phyloP scores from a whole-genome alignment of 768 basidiomycete genomes.

The Boletellus emodensis region DNA sequence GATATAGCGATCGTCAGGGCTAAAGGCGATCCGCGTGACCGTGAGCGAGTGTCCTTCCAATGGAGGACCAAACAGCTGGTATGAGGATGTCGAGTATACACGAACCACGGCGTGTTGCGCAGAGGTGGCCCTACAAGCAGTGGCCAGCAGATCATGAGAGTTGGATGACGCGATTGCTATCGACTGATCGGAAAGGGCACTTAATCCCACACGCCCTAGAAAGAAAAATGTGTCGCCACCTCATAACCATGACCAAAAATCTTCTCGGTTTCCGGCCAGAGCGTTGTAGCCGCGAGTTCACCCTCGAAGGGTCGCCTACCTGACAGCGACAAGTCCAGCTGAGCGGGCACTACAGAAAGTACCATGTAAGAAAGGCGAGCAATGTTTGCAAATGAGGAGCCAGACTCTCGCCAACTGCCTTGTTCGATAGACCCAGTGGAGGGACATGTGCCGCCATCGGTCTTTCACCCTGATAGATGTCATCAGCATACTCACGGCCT shows the following conservation, averaged over 20 bases:
- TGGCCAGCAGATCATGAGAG: constrained; percentile 68
- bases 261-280: constrained; percentile 98
- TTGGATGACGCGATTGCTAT: constrained; percentile 77
- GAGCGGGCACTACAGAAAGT: constrained; percentile 14
- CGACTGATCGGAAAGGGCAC: constrained; percentile 44
- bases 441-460: constrained; percentile 87
- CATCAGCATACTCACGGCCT: neutral
- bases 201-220: neutral
- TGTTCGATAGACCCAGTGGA: constrained; percentile 91
- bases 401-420: constrained; percentile 72
- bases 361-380: neutral
- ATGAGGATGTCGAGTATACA: constrained; percentile 69
- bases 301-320: constrained; percentile 76
- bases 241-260: constrained; percentile 98
- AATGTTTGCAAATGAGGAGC: neutral
- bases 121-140: constrained; percentile 85
- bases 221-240: constrained; percentile 37
- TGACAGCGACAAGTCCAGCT: constrained; percentile 10
- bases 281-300: constrained; percentile 78
- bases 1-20: constrained; percentile 73
- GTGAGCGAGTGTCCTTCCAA: constrained; percentile 84
- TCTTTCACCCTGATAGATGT: constrained; percentile 44
- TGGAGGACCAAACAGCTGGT: constrained; percentile 66
- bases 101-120: constrained; percentile 88
- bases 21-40: constrained; percentile 87